Evolutionary conservation across 768 basidiomycete species (phyloP), one percentile per base, ranked within the genome.

Genomic region (Mycena kentingensis): DNA sequence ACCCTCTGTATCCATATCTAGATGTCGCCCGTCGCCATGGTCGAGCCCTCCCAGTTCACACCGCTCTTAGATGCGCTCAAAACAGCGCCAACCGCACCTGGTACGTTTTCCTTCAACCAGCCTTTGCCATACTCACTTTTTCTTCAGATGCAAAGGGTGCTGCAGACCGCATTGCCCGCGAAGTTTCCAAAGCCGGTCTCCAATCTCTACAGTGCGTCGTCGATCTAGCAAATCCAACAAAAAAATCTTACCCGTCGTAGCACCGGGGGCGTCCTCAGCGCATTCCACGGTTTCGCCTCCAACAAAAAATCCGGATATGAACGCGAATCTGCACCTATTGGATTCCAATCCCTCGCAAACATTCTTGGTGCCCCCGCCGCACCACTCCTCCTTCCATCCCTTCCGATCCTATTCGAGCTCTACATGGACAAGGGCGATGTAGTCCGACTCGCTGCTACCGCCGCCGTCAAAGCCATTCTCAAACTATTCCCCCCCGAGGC

Each of bases 371-470:
- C 84, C 19, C 71, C 89, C 5, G 72, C 76, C 49, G 90, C 83
- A 32, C 91, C 93, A 16, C 70, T 90, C 46, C 76, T 97, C 29
- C 76, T 97, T 13, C 77, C 88, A 2, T 87, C 86, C 36, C 82
- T 98, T 47, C 80, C 90, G 16, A 63, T 84, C 34, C 69, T 98
- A 46, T 87, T 88, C 68, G 90, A 94, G 47, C 77, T 94, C 32
- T 87, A 89, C 70, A 88, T 90, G 79, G 96, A 98, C 68, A 95
- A 96, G 69, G 93, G 93, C 56, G 93, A 94, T 47, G 88, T 93
- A 25, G 93, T 98, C 57, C 85, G 93, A 51, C 68, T 71, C 39
- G 91, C 93, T 12, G 89, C 94, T n/a, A 71, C 83, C 10, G 68
- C 82, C 12, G 92, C 95, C 12, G 80, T 87, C 61, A 95, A 93